Evolutionary conservation across 129 eudicot species (phyloP).

Genomic region (Tagetes patula): DNA sequence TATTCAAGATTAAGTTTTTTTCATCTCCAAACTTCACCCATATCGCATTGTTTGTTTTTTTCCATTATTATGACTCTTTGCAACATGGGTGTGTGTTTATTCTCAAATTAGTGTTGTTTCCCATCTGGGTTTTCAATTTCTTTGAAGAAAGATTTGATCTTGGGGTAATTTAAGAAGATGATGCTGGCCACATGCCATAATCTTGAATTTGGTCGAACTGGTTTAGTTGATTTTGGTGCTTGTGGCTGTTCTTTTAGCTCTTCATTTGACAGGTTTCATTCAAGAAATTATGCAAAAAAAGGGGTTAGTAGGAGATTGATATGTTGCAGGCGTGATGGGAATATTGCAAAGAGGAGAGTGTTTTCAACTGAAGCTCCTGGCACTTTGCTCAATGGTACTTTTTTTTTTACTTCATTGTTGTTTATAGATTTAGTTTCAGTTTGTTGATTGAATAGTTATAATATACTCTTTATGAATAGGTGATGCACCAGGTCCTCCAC

Average conservation of each 20-base stretch:
- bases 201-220: conserved; percentile 61
- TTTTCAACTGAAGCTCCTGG: conserved; percentile 63
- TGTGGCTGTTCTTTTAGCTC: conserved; percentile 75
- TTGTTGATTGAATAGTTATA: conserved; percentile 5
- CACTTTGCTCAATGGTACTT: conserved; percentile 66
- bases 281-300: conserved; percentile 38
- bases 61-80: conserved; percentile 23
- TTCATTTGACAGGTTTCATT: conserved; percentile 40
- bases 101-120: conserved; percentile 23
- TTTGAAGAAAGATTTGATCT: conserved; percentile 20
- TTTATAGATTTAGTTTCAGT: background rate
- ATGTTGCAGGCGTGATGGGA: conserved; percentile 41
- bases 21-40: conserved; percentile 25
- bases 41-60: conserved; percentile 12
- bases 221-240: conserved; percentile 46
- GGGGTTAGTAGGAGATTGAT: conserved; percentile 43
- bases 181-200: conserved; percentile 76
- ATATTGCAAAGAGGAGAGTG: conserved; percentile 47
- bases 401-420: background rate
- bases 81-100: conserved; percentile 20
- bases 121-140: conserved; percentile 44
- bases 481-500: conserved; percentile 44
- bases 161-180: conserved; percentile 45
- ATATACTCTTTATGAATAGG: conserved; percentile 34
- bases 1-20: conserved; percentile 24